These are phyloP conservation scores for Hylodesmum podocarpum DNA, from an alignment of 306 rosid genomes.

Conservation along the genomic window DNA sequence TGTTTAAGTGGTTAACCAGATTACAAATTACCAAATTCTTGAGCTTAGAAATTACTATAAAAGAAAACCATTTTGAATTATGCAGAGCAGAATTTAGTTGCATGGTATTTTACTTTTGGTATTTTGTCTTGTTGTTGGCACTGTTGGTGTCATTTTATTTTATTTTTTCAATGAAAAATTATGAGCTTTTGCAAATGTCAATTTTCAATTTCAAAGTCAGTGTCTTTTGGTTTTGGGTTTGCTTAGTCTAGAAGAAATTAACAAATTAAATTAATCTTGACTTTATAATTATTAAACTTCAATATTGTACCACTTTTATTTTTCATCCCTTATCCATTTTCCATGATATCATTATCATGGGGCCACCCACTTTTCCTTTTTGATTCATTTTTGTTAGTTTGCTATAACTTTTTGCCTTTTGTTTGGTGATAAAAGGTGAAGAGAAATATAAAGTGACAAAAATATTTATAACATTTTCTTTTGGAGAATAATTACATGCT, in stretches of 20 bases:
- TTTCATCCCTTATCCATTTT: slow-evolving; percentile 15
- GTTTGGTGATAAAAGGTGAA: background rate
- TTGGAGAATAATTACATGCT: no score
- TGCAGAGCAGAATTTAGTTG: background rate
- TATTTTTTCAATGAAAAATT: slow-evolving; percentile 8
- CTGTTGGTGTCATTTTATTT: background rate
- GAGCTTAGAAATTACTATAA: background rate
- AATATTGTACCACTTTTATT: background rate
- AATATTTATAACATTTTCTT: background rate
- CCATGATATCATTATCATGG: background rate
- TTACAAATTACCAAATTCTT: background rate
- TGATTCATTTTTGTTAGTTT: background rate
- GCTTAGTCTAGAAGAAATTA: slow-evolving; percentile 36
- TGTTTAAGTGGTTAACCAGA: background rate
- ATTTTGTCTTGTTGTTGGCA: background rate
- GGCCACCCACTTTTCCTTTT: slow-evolving; percentile 6
- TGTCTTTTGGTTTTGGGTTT: slow-evolving; percentile 1
- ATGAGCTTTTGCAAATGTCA: background rate
- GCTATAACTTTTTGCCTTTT: background rate
- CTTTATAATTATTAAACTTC: background rate
- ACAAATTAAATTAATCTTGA: slow-evolving; percentile 29
- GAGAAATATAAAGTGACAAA: background rate
- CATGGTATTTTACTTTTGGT: background rate
- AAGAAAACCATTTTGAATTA: background rate
- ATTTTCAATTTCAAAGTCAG: slow-evolving; percentile 21